These are phyloP conservation scores for Candida sanyiensis DNA, from an alignment of 805 yeast genomes.

Conservation along the genomic window DNA sequence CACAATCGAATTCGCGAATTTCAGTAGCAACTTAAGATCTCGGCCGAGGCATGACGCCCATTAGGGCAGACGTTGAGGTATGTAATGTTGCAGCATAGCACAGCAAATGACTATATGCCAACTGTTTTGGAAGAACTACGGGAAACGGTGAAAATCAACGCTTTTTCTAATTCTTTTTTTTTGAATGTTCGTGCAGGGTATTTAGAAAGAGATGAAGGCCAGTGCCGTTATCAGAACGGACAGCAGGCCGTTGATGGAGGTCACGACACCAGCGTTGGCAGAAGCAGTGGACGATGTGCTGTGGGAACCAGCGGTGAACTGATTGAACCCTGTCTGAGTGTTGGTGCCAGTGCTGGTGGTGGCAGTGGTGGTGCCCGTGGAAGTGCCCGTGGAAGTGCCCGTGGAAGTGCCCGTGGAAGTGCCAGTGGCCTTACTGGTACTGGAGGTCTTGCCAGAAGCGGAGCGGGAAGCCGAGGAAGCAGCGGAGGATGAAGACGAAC, in stretches of 20 bases:
- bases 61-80: no score
- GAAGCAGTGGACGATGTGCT: not conserved
- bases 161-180: no score
- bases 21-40: no score
- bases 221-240: not conserved
- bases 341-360: slow-evolving; percentile 8
- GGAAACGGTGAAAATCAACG: no score
- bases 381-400: slow-evolving; percentile 5
- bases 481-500: slow-evolving; percentile 11
- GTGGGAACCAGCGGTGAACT: slow-evolving; percentile 2
- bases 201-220: not conserved
- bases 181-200: no score
- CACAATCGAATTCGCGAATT: no score
- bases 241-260: slow-evolving; percentile 1
- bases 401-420: slow-evolving; percentile 9
- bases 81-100: no score
- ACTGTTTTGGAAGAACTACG: no score
- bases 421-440: not conserved
- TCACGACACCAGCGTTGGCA: not conserved
- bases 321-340: slow-evolving; percentile 8
- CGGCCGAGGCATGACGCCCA: no score
- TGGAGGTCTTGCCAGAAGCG: not conserved
- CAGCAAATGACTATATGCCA: no score
- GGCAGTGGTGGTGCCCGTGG: slow-evolving; percentile 10
- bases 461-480: slow-evolving; percentile 2